Evolutionary conservation across 169 alveolate genomes (phyloP).

Genomic region (Cryptosporidium meleagridis): DNA sequence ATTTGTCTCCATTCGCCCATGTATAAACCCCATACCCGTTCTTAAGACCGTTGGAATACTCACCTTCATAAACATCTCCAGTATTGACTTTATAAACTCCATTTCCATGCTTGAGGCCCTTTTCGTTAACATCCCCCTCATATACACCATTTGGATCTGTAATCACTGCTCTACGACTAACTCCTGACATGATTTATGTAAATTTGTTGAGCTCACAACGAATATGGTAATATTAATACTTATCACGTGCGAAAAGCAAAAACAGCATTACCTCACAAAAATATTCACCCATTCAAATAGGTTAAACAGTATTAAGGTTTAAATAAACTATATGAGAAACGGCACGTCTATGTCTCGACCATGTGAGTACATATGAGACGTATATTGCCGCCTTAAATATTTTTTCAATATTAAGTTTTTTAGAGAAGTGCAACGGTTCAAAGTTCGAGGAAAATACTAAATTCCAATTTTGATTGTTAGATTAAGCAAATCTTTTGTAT

Average conservation of each 20-base stretch:
- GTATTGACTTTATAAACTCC: conserved; percentile 78
- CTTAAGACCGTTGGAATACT: conserved; percentile 90
- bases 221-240: conserved; percentile 5
- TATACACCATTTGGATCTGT: conserved; percentile 73
- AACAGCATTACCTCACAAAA: conserved; percentile 67
- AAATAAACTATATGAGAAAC: conserved; percentile 60
- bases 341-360: conserved; percentile 36
- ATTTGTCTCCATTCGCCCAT: conserved; percentile 92
- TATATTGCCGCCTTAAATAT: conserved; percentile 45
- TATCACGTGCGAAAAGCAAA: conserved; percentile 40
- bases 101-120: conserved; percentile 76
- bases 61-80: conserved; percentile 92
- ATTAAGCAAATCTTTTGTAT: too few species aligned
- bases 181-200: conserved; percentile 67
- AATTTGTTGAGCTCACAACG: conserved; percentile 67
- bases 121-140: conserved; percentile 74
- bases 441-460: not conserved
- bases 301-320: not conserved
- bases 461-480: too few species aligned
- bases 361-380: conserved; percentile 66
- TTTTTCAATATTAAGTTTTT: not conserved
- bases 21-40: conserved; percentile 93
- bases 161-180: conserved; percentile 75
- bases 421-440: not conserved
- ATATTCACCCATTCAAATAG: conserved; percentile 27